phyloP scores from a whole-genome alignment of 2,329 filamentous ascomycete genomes.

The Fusarium aywerte region DNA sequence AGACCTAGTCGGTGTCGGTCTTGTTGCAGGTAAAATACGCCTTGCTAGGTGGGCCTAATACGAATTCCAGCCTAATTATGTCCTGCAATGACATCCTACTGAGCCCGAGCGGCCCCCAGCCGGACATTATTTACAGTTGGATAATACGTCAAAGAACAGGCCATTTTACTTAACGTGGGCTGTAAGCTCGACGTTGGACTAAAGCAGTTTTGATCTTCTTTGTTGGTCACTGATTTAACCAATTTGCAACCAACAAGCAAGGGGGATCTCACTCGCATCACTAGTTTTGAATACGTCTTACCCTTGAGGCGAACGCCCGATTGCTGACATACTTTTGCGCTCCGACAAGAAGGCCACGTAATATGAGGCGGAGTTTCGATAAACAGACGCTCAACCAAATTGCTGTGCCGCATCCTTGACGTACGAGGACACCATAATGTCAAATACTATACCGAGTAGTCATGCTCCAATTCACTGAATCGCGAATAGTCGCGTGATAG shows the following conservation, averaged over 20 bases:
- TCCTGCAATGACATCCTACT: too few relatives aligned
- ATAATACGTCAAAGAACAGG: too few relatives aligned
- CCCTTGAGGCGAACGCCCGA: background rate
- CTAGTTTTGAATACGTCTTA: background rate
- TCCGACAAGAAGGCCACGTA: background rate
- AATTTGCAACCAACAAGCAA: background rate
- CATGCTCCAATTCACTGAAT: accelerated
- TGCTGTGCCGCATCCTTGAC: background rate
- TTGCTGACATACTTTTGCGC: background rate
- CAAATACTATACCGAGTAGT: too few relatives aligned
- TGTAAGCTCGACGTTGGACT: too few relatives aligned
- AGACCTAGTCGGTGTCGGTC: too few relatives aligned
- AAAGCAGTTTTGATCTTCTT: background rate
- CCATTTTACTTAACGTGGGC: too few relatives aligned
- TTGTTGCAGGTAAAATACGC: background rate
- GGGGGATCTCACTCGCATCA: too few relatives aligned
- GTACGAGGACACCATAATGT: background rate
- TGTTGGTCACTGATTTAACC: background rate
- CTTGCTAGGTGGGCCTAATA: background rate
- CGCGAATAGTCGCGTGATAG: too few relatives aligned
- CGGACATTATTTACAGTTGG: too few relatives aligned
- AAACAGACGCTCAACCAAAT: background rate
- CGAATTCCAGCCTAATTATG: too few relatives aligned
- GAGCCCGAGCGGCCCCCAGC: too few relatives aligned
- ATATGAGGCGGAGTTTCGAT: background rate